Percentiles rank a stretch among this genome's conserved stretches.
phyloP scores from a whole-genome alignment of 495 filamentous ascomycete species.

The Tetracladium setigerum region DNA sequence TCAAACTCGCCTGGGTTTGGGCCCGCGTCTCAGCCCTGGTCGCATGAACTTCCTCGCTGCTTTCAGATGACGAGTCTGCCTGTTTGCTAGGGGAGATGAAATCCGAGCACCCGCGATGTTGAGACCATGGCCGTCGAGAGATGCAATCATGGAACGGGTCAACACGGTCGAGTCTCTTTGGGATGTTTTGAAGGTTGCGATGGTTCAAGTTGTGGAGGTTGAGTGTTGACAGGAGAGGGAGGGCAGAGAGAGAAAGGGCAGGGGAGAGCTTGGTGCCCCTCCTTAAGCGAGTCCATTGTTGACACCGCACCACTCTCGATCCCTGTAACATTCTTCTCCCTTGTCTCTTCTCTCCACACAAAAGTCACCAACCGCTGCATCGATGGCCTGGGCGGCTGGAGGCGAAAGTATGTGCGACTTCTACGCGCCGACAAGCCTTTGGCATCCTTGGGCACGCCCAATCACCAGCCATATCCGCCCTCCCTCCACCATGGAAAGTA shows the following conservation, averaged over 20 bases:
- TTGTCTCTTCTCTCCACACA: not conserved
- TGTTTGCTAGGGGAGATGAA: conserved; percentile 5
- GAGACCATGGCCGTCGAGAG: conserved; percentile 7
- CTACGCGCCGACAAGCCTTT: not conserved
- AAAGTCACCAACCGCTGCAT: too few relatives aligned
- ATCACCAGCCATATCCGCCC: too few relatives aligned
- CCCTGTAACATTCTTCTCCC: not conserved
- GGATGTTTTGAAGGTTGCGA: not conserved
- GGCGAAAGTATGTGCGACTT: not conserved
- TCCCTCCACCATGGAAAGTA: too few relatives aligned
- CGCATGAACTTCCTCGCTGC: not conserved
- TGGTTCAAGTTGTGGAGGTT: not conserved
- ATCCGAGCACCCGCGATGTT: conserved; percentile 1
- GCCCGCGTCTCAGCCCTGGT: conserved; percentile 12
- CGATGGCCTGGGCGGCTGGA: not conserved
- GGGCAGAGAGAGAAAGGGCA: too few relatives aligned
- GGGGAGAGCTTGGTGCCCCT: too few relatives aligned
- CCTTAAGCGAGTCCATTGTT: too few relatives aligned
- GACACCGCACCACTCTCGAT: too few relatives aligned
- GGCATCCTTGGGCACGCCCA: too few relatives aligned
- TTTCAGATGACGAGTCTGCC: too few relatives aligned
- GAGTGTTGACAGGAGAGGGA: not conserved
- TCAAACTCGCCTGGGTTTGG: conserved; percentile 11
- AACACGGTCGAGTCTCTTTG: not conserved
- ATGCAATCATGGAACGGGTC: conserved; percentile 1